Base-by-base conservation (phyloP, 148 eudicot genomes). In the Pharnaceum exiguum region DNA sequence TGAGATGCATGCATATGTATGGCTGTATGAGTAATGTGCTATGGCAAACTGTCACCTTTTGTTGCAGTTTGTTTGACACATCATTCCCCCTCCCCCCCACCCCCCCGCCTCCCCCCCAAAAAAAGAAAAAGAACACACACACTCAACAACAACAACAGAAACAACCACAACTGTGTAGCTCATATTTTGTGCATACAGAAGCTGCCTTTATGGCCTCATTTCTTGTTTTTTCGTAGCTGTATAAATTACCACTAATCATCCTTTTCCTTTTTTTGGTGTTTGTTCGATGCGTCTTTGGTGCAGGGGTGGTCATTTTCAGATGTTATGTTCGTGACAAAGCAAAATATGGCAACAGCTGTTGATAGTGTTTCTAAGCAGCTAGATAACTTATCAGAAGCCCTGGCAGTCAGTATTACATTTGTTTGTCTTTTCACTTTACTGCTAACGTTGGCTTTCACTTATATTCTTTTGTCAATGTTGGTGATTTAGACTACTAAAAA, bases 301-400 rank as follows among this genome's bases (percentile, higher is more conserved):
- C 82, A 90, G 97, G 97, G 87, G 23, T 80, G 73, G 83, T 87
- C 97, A 8, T 71, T 90, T 51, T 90, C 97, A 18, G 97, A 90
- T 70, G 83, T 82, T 63, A 90, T 90, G 95, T 87, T 82, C 63
- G 95, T 90, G 52, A 87, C 97, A 17, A 90, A 79, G 81, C 70
- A 87, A 75, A 90, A 90, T 71, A 87, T 90, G 97, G 87, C 97
- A 55, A 90, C 73, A 69, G 97, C 97, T 64, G 97, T 90, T 72
- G 78, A 84, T 62, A 63, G 70, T 37, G 93, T 90, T 29, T 80
- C 95, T 5, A 90, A 87, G 65, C 97, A 90, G 72, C 79, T 90
- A 49, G 97, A 90, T 67, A 53, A 76, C 67, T 83, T 90, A 16
- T 75, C 93, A 16, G 97, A 90, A 47, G 79, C 97, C 56, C 40